Percentiles rank a stretch among this genome's conserved stretches.
phyloP scores from a whole-genome alignment of 805 yeast genomes.

The Zygoascus flipseniorum region DNA sequence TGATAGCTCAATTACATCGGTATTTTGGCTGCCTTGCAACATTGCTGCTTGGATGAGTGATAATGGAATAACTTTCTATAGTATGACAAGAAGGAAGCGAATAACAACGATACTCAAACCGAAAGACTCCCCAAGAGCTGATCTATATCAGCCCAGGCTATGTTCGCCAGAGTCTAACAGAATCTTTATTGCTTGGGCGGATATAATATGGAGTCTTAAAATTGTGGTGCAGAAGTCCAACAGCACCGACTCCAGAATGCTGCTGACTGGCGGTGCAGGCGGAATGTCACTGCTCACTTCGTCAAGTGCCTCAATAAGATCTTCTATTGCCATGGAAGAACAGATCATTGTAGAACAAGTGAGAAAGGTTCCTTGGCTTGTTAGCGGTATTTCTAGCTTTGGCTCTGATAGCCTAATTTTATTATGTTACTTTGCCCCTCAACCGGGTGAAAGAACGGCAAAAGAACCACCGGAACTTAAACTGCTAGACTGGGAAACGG shows the following conservation, averaged over 20 bases:
- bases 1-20: conserved; percentile 41
- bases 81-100: conserved; percentile 41
- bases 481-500: conserved; percentile 53
- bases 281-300: conserved; percentile 9
- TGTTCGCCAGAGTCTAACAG: conserved; percentile 57
- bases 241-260: neutral
- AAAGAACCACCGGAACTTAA: conserved; percentile 60
- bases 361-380: conserved; percentile 37
- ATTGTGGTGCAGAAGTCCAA: conserved; percentile 28
- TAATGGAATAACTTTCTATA: conserved; percentile 62
- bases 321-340: conserved; percentile 14
- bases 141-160: conserved; percentile 75
- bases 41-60: conserved; percentile 79
- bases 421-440: conserved; percentile 35
- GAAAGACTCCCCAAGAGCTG: conserved; percentile 50
- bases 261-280: conserved; percentile 10
- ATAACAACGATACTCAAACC: conserved; percentile 53
- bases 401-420: conserved; percentile 62
- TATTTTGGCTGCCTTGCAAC: conserved; percentile 50
- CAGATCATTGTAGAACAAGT: conserved; percentile 31
- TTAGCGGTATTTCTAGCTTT: conserved; percentile 74
- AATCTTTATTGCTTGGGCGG: conserved; percentile 75
- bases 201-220: conserved; percentile 62
- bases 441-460: conserved; percentile 24
- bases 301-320: conserved; percentile 12